Percentiles rank a stretch among this genome's conserved stretches.
These are phyloP conservation scores for Macrotyloma uniflorum DNA, from an alignment of 306 rosid genomes.

Conservation along the genomic window DNA sequence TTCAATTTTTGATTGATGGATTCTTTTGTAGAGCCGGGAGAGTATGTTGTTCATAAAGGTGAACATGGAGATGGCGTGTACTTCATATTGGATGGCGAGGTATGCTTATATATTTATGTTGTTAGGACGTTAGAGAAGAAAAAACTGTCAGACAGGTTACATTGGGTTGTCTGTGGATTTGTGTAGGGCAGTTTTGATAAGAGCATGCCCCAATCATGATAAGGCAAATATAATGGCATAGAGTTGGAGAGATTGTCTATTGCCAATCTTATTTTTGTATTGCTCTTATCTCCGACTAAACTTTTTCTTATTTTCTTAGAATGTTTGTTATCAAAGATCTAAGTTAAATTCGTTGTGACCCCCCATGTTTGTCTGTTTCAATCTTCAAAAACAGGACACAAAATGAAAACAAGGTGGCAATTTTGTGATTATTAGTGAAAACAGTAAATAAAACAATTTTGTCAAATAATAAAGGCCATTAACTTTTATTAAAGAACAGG, in stretches of 20 bases:
- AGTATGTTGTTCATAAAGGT: conserved; percentile 75
- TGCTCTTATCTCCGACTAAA: neutral
- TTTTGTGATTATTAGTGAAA: neutral
- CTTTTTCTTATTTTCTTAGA: neutral
- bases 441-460: neutral
- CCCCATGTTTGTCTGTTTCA: neutral
- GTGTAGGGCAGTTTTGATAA: conserved; percentile 16
- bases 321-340: neutral
- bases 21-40: conserved; percentile 62
- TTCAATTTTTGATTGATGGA: conserved; percentile 22
- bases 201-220: neutral
- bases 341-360: neutral
- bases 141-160: neutral
- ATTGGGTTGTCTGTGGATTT: conserved; percentile 27
- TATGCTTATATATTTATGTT: conserved; percentile 42
- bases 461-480: neutral
- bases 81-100: conserved; percentile 95
- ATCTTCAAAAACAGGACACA: neutral
- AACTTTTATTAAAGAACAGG: neutral
- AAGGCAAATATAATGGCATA: conserved; percentile 1
- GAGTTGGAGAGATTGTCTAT: neutral
- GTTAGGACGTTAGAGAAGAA: neutral
- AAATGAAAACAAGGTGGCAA: neutral
- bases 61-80: conserved; percentile 76
- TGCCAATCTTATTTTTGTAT: conserved; percentile 10